Percentiles rank a stretch among this genome's conserved stretches.
Conservation (phyloP, 495 filamentous ascomycete species). For the Echria macrotheca region DNA sequence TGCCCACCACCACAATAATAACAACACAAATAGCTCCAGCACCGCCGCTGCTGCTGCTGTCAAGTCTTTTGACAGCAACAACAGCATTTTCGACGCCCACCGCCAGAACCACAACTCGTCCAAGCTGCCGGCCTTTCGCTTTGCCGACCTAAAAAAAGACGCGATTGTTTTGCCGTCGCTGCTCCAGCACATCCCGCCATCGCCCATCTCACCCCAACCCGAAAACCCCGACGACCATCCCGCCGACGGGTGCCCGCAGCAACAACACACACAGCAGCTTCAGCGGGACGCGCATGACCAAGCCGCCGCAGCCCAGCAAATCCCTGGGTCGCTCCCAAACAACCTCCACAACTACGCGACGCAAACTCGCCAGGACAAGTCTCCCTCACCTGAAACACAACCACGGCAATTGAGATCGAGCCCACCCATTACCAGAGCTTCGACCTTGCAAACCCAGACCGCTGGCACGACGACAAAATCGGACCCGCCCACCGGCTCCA, state of each 20-base stretch:
- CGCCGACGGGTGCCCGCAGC: constrained; percentile 20
- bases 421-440: constrained; percentile 32
- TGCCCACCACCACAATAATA: constrained; percentile 12
- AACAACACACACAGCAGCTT: neutral
- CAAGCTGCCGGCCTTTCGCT: constrained; percentile 45
- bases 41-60: constrained; percentile 11
- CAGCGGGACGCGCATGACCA: constrained; percentile 20
- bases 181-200: constrained; percentile 35
- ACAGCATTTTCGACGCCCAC: constrained; percentile 36
- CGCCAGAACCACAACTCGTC: constrained; percentile 46
- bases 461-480: constrained; percentile 20
- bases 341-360: constrained; percentile 22
- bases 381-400: constrained; percentile 21
- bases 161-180: constrained; percentile 31
- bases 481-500: constrained; percentile 17
- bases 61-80: constrained; percentile 19
- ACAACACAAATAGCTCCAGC: constrained; percentile 4
- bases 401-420: too few relatives aligned
- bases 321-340: constrained; percentile 20
- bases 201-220: constrained; percentile 33
- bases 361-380: constrained; percentile 18
- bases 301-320: constrained; percentile 17
- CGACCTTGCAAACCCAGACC: constrained; percentile 29
- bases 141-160: constrained; percentile 43
- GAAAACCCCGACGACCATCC: constrained; percentile 16